Evolutionary conservation across 78 protist genomes (phyloP).

Genomic region (Dictyostelium firmibasis): DNA sequence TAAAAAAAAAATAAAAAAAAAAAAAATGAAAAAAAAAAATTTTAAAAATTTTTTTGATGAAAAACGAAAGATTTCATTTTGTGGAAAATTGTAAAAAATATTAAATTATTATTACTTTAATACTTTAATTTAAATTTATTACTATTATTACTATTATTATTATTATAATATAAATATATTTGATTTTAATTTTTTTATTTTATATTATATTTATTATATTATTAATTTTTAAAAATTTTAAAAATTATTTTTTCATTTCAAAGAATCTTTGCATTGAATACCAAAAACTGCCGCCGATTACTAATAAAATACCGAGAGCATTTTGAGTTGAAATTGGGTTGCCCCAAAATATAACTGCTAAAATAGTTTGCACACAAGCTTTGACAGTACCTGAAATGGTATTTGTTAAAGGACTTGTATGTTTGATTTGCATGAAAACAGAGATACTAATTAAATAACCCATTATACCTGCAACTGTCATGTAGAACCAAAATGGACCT

Average conservation of each 20-base stretch:
- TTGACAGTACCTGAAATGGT: constrained; percentile 88
- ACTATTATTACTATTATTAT: no score
- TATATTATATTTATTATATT: no score
- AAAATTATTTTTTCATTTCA: constrained; percentile 75
- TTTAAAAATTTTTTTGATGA: background rate
- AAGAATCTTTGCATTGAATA: constrained; percentile 81
- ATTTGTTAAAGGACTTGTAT: constrained; percentile 91
- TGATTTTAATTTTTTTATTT: no score
- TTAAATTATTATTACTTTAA: no score
- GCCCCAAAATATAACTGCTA: constrained; percentile 72
- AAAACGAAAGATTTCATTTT: background rate
- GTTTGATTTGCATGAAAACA: constrained; percentile 89
- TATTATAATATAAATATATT: no score
- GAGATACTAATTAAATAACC: constrained; percentile 84
- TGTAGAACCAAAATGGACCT: constrained; percentile 72
- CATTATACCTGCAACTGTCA: constrained; percentile 84
- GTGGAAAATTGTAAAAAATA: no score
- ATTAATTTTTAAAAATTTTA: background rate
- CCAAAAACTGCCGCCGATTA: constrained; percentile 85
- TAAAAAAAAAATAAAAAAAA: background rate
- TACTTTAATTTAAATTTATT: no score
- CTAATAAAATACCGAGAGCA: constrained; percentile 78
- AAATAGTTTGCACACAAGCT: constrained; percentile 89
- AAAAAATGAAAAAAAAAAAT: background rate
- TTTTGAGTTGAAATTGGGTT: constrained; percentile 66